phyloP scores from a whole-genome alignment of 495 filamentous ascomycete species.

The Massariosphaeria phaeospora region DNA sequence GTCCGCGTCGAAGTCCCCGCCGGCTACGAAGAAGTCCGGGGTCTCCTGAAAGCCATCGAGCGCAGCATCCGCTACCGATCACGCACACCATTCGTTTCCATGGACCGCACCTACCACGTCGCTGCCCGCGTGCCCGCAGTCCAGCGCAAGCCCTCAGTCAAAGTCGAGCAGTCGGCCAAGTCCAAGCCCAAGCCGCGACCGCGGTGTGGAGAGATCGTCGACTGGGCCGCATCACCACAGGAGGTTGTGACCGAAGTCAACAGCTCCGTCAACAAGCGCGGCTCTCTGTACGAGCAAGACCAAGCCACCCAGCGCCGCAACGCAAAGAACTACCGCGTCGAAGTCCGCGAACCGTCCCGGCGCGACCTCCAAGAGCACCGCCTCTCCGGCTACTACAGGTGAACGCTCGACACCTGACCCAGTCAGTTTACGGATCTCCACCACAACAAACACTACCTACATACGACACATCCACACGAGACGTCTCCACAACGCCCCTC shows the following conservation, averaged over 20 bases:
- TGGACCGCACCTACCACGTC: slow-evolving; percentile 35
- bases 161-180: slow-evolving; percentile 27
- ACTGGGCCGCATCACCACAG: slow-evolving; percentile 27
- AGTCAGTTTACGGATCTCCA: too few species aligned
- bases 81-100: slow-evolving; percentile 36
- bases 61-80: slow-evolving; percentile 30
- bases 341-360: slow-evolving; percentile 36
- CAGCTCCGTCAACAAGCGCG: slow-evolving; percentile 29
- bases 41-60: slow-evolving; percentile 38
- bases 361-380: slow-evolving; percentile 34
- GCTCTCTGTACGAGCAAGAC: slow-evolving; percentile 40
- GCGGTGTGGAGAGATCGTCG: slow-evolving; percentile 33
- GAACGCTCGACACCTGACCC: too few species aligned
- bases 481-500: slow-evolving; percentile 2
- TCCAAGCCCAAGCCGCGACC: slow-evolving; percentile 28
- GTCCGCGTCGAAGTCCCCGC: slow-evolving; percentile 39
- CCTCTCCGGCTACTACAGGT: slow-evolving; percentile 33
- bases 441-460: slow-evolving; percentile 6
- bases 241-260: slow-evolving; percentile 16
- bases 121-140: slow-evolving; percentile 24
- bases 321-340: slow-evolving; percentile 34
- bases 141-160: slow-evolving; percentile 24
- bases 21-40: slow-evolving; percentile 34
- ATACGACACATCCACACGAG: not conserved
- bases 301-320: slow-evolving; percentile 29